Evolutionary conservation across 2,329 filamentous ascomycete species (phyloP).

Genomic region (Verruconis gallopava): DNA sequence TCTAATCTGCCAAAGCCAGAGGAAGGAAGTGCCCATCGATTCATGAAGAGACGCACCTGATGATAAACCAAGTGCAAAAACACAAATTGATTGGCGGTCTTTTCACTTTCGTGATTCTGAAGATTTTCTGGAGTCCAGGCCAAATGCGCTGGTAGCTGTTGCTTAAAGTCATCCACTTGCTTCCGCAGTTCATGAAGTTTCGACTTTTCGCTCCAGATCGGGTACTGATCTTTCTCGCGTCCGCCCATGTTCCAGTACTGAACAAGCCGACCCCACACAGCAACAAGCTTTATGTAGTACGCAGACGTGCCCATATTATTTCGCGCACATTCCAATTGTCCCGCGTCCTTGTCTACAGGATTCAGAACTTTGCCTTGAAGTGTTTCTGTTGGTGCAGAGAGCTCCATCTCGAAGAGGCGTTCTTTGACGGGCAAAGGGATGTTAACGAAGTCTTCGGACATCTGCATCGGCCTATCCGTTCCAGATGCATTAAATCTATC

Average conservation of each 20-base stretch:
- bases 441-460: conserved; percentile 76
- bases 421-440: conserved; percentile 88
- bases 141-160: conserved; percentile 56
- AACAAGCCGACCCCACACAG: conserved; percentile 81
- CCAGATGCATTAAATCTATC: conserved; percentile 95
- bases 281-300: conserved; percentile 73
- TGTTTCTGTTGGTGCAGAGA: conserved; percentile 75
- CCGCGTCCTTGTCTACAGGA: conserved; percentile 48
- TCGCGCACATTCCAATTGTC: conserved; percentile 50
- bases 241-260: conserved; percentile 85
- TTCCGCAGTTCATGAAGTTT: conserved; percentile 57
- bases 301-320: conserved; percentile 92
- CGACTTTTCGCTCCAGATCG: conserved; percentile 76
- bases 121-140: conserved; percentile 71
- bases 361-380: conserved; percentile 59
- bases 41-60: conserved; percentile 81
- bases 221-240: conserved; percentile 60
- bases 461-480: conserved; percentile 80
- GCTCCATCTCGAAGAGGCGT: conserved; percentile 78
- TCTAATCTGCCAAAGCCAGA: conserved; percentile 47
- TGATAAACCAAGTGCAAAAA: conserved; percentile 84
- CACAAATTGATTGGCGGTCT: conserved; percentile 79
- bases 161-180: conserved; percentile 57
- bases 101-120: conserved; percentile 69
- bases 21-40: conserved; percentile 67